Percentiles rank a stretch among this genome's conserved stretches.
Evolutionary conservation across 2,329 filamentous ascomycete genomes (phyloP).

Genomic region (Talaromyces pinophilus): DNA sequence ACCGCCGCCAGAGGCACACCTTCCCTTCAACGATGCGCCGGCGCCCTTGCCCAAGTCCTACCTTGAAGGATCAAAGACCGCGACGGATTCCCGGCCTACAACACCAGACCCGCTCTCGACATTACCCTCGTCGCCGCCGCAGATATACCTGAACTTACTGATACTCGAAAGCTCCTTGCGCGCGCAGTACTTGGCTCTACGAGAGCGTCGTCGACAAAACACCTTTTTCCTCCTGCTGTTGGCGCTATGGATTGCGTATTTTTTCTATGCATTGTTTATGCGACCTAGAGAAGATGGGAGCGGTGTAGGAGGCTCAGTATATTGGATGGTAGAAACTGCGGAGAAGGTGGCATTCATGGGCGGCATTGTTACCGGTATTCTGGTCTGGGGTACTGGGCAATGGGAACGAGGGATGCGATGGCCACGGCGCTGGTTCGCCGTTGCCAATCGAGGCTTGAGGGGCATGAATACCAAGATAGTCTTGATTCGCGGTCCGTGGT

Average conservation of each 20-base stretch:
- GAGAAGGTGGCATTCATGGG: constrained; percentile 92
- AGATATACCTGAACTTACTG: constrained; percentile 97
- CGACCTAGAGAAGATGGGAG: constrained; percentile 93
- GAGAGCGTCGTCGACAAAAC: constrained; percentile 84
- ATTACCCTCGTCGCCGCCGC: constrained; percentile 85
- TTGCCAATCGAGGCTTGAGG: constrained; percentile 85
- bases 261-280: constrained; percentile 87
- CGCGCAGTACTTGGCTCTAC: constrained; percentile 86
- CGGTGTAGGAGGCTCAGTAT: constrained; percentile 88
- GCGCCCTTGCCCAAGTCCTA: constrained; percentile 37
- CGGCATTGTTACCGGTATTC: constrained; percentile 78
- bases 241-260: constrained; percentile 76
- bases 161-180: constrained; percentile 94
- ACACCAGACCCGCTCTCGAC: constrained; percentile 71
- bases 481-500: constrained; percentile 78
- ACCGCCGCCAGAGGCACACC: constrained; percentile 62
- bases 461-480: constrained; percentile 97
- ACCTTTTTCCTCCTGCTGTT: constrained; percentile 86
- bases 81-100: constrained; percentile 49
- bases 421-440: constrained; percentile 86
- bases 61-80: constrained; percentile 31
- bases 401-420: constrained; percentile 95
- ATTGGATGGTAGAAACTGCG: constrained; percentile 89
- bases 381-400: constrained; percentile 93
- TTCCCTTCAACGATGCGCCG: constrained; percentile 46